Evolutionary conservation across 2,329 filamentous ascomycete species (phyloP).

Genomic region (Exophiala phaeomuriformis): DNA sequence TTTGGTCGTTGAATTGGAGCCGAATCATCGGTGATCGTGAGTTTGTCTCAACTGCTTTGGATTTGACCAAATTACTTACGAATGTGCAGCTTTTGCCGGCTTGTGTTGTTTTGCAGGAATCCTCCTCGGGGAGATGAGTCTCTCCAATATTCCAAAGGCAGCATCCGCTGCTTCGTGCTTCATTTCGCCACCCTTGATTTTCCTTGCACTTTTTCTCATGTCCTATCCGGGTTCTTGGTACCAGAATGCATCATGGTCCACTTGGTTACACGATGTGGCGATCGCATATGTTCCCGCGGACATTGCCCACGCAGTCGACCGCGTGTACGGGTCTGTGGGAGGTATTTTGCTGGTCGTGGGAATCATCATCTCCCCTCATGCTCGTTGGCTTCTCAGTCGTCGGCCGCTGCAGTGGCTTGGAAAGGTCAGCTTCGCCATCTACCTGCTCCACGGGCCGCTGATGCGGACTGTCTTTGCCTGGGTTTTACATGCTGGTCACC

Average conservation of each 20-base stretch:
- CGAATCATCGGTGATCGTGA: constrained; percentile 34
- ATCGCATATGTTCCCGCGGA: constrained; percentile 36
- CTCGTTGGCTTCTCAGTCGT: constrained; percentile 49
- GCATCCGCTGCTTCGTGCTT: constrained; percentile 41
- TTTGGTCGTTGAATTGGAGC: constrained; percentile 38
- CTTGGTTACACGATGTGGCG: constrained; percentile 10
- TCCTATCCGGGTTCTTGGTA: constrained; percentile 53
- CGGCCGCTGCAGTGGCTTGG: constrained; percentile 55
- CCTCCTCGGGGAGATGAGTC: constrained; percentile 49
- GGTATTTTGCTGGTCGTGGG: constrained; percentile 45
- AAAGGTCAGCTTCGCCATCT: constrained; percentile 58
- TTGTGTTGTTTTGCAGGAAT: constrained; percentile 55
- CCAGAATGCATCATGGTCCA: constrained; percentile 51
- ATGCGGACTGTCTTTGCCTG: constrained; percentile 54
- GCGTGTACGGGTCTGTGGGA: constrained; percentile 46
- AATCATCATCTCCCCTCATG: constrained; percentile 46
- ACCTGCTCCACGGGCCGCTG: constrained; percentile 56
- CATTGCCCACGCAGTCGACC: constrained; percentile 43
- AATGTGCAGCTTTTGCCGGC: constrained; percentile 41
- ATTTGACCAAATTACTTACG: not conserved
- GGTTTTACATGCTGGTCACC: constrained; percentile 48
- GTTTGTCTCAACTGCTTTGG: constrained; percentile 3
- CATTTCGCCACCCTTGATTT: constrained; percentile 37
- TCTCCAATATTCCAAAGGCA: constrained; percentile 35
- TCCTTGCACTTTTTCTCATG: constrained; percentile 50